Percentiles rank a stretch among this genome's conserved stretches.
These are phyloP conservation scores for Aureobasidium musti DNA, from an alignment of 2,329 filamentous ascomycete genomes.

Conservation along the genomic window DNA sequence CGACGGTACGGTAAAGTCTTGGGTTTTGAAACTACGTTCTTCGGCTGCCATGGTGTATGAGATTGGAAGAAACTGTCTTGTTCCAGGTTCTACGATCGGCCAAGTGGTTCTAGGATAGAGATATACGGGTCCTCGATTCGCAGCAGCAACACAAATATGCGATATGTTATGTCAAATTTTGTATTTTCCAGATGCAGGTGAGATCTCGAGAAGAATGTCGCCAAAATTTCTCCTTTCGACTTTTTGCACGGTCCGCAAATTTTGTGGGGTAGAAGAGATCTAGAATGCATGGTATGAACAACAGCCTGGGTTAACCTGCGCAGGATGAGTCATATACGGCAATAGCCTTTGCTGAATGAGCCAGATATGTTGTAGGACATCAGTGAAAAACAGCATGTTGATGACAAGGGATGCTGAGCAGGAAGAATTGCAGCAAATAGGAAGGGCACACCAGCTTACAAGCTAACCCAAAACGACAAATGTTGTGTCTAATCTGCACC, in stretches of 20 bases:
- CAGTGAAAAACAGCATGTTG: too few species aligned
- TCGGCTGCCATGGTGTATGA: constrained; percentile 1
- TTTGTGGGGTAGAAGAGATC: constrained; percentile 9
- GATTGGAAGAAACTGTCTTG: background rate
- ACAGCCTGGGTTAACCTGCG: background rate
- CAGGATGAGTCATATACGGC: too few species aligned
- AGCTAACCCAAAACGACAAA: background rate
- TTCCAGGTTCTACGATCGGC: background rate
- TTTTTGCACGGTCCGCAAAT: constrained; percentile 8
- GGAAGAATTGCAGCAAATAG: background rate
- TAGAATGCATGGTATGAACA: background rate
- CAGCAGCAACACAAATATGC: too few species aligned
- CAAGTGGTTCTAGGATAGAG: background rate
- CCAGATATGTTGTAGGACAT: too few species aligned
- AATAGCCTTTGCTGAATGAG: too few species aligned
- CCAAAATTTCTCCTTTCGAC: constrained; percentile 20
- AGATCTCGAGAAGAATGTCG: background rate
- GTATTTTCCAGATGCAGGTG: background rate
- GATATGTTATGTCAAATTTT: background rate
- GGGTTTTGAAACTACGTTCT: constrained; percentile 15
- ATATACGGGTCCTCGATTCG: too few species aligned
- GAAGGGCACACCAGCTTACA: background rate
- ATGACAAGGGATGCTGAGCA: background rate
- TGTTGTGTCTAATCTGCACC: background rate
- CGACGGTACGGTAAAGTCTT: constrained; percentile 12